Evolutionary conservation across 495 filamentous ascomycete species (phyloP), one percentile per base, ranked within the genome.

Genomic region (Xanthoparmelia taractica): DNA sequence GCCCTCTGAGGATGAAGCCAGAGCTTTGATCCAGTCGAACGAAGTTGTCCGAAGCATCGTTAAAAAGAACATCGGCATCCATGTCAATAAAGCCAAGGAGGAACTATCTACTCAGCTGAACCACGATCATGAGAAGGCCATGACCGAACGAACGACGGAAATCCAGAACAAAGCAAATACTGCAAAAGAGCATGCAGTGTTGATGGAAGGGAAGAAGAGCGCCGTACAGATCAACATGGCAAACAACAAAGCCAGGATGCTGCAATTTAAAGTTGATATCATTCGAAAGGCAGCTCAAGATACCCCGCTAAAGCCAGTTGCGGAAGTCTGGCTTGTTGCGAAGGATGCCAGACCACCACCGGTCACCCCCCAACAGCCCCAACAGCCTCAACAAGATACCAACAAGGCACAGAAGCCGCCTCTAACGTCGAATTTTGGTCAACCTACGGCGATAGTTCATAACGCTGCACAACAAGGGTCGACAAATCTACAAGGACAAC

Each of bases 311-410:
- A 83, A 82, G 62, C 84, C 90, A 18, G 91, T 97, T 10, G 79
- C 74, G 15, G 91, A 96, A 71, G 92, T 96, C 0, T 97, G 90
- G 90, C 84, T 87, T 45, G 74, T 87, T 37, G 90, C 86, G 0
- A 90, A 92, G 74, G 76, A 77, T 31, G 83, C 84, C n/a, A 90
- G 85, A 68, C 80, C 85, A 58, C 76, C 80, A 15, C 74, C 82
- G 13, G 73, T 79, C 23, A 72, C 79, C 41, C 63, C 74, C 20
- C 67, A 76, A 38, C 69, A 65, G 31, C 41, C 73, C 23, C 59
- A 56, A 38, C 69, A 66, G 33, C 38, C 73, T 13, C 59, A 56
- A 18, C 66, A 61, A 55, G 37, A 48, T 31, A 29, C 62, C 47
- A 52, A 48, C 37, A 59, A 60, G 48, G 58, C 55, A 38, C 45